Evolutionary conservation across 768 basidiomycete genomes (phyloP).

Genomic region (Xerocomellus intermedius): DNA sequence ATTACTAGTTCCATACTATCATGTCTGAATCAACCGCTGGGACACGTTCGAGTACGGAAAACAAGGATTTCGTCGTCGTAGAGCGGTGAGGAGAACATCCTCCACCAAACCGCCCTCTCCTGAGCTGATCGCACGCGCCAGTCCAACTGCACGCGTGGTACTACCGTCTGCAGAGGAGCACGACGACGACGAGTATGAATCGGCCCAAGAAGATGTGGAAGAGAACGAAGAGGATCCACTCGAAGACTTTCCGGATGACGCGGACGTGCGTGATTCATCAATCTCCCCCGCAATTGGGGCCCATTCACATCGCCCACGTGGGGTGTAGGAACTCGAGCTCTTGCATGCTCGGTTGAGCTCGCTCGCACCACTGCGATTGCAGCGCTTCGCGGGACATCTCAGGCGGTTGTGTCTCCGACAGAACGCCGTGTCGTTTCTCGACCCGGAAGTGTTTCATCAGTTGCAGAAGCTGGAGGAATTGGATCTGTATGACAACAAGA

Average conservation of each 20-base stretch:
- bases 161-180: constrained; percentile 37
- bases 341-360: constrained; percentile 76
- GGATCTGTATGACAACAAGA: constrained; percentile 94
- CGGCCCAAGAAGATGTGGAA: constrained; percentile 39
- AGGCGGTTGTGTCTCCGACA: constrained; percentile 82
- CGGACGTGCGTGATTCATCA: constrained; percentile 53
- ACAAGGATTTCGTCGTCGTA: constrained; percentile 24
- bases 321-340: constrained; percentile 76
- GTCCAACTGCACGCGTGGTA: constrained; percentile 45
- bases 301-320: not conserved
- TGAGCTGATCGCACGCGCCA: constrained; percentile 10
- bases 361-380: constrained; percentile 62
- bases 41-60: constrained; percentile 11
- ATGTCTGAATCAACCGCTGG: constrained; percentile 24
- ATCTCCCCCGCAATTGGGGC: not conserved
- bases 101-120: not conserved
- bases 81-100: constrained; percentile 19
- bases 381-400: constrained; percentile 68
- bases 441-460: constrained; percentile 66
- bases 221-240: constrained; percentile 67
- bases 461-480: constrained; percentile 79
- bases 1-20: constrained; percentile 1
- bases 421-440: constrained; percentile 73
- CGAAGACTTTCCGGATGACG: constrained; percentile 78
- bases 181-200: constrained; percentile 38